Conservation (phyloP, 2,329 filamentous ascomycete species). For the Apiospora malaysiana region DNA sequence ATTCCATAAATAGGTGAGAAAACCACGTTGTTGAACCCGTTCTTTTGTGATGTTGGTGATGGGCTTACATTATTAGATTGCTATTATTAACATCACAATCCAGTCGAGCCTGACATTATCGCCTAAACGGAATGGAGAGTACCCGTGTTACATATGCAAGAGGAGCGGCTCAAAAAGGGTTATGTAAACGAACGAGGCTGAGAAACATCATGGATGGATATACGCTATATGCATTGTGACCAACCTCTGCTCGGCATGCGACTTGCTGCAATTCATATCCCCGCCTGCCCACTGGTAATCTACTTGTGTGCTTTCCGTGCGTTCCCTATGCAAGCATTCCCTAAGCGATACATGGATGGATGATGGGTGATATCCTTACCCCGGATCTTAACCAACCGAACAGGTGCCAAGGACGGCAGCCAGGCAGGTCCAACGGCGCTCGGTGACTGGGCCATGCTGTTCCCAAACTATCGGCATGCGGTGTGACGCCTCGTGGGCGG, state of each 20-base stretch:
- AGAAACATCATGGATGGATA: background rate
- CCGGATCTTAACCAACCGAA: slow-evolving; percentile 4
- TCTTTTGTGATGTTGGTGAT: background rate
- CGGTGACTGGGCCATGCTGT: background rate
- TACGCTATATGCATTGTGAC: background rate
- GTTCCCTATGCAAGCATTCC: background rate
- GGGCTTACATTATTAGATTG: background rate
- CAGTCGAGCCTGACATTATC: background rate
- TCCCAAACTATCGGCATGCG: background rate
- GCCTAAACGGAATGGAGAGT: background rate
- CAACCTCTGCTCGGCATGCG: background rate
- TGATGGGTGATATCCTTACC: background rate
- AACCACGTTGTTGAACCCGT: no score
- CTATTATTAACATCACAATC: background rate
- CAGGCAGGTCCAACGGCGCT: background rate
- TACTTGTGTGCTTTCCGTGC: background rate
- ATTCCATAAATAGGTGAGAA: slow-evolving; percentile 6
- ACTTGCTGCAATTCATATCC: background rate
- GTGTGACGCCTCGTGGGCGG: background rate
- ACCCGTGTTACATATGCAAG: background rate
- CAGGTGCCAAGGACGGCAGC: background rate
- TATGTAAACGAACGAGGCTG: background rate
- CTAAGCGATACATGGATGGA: background rate
- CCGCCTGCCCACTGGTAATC: background rate
- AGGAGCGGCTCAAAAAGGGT: background rate